Evolutionary conservation across 805 yeast species (phyloP), one percentile per base, ranked within the genome.

Genomic region (Metschnikowia henanensis): DNA sequence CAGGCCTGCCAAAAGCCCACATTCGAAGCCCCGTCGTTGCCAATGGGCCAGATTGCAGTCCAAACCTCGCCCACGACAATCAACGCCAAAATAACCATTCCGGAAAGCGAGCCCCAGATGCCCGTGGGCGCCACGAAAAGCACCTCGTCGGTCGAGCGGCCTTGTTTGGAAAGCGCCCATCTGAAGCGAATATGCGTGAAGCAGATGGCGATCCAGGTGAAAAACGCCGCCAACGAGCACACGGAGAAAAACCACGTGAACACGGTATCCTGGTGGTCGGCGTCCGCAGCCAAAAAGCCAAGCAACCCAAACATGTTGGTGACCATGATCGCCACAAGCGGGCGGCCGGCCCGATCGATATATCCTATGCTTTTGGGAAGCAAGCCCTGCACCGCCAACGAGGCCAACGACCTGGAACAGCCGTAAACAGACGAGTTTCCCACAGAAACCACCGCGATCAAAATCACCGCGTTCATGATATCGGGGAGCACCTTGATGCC

Each of bases 261-360:
- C 1, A 68, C 69, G 18, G 45, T 51, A 13, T 51, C 61, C 53
- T 70, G 60, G 42, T 62, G 51, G 6, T 56, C 52, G 16, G 26
- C 15, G 33, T 58, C 56, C 23, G 66, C 66, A 32, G 62, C 66
- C 46, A 71, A 56, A 56, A 68, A 71, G 23, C 75, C 70, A 34
- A 71, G 58, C 43, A 66, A 56, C 3, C 76, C 76, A 49, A 71
- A 67, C 5, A 65, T 43, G 38, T 77, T 67, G 25, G 82, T 74
- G 38, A 78, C 59, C 21, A 66, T 51, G 47, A 82, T 75, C 41
- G 84, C 81, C 31, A 70, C 76, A 43, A 83, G 58, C 23, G 91
- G 91, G 59, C 89, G 75, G 46, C 89, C 90, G 18, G 71, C 72
- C 55, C 81, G 71, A 61, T 83, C 89, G 50, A 82, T 73, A 65